A percentile compares a stretch with the other conserved stretches of the same genome.
phyloP scores from a whole-genome alignment of 208 protist species.

The Lotmaria passim region DNA sequence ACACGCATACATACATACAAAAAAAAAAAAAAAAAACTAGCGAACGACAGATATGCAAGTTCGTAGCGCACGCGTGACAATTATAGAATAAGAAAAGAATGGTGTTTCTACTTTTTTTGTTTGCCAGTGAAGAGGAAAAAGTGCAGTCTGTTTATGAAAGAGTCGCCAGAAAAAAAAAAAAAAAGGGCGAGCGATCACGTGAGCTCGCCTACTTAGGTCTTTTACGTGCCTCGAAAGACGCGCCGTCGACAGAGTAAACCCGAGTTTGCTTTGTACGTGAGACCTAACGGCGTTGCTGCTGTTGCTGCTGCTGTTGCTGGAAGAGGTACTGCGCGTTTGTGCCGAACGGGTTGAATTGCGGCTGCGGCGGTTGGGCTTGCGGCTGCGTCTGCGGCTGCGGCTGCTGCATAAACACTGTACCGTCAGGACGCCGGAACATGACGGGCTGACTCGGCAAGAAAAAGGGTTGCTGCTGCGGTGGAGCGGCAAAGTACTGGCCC shows the following conservation, averaged over 20 bases:
- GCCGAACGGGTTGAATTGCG: constrained; percentile 36
- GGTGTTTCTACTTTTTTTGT: neutral
- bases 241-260: too few relatives aligned
- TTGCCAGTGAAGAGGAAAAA: constrained; percentile 4
- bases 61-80: too few relatives aligned
- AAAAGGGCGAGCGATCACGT: constrained; percentile 8
- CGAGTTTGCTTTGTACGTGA: too few relatives aligned
- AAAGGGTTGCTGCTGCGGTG: constrained; percentile 34
- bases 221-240: too few relatives aligned
- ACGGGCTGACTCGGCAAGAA: constrained; percentile 26
- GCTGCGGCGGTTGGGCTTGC: constrained; percentile 21
- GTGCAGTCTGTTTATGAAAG: neutral
- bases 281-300: constrained; percentile 38
- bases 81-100: neutral
- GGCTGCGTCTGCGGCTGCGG: constrained; percentile 23
- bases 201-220: too few relatives aligned
- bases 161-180: constrained; percentile 8
- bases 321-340: constrained; percentile 60
- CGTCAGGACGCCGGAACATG: constrained; percentile 40
- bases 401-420: constrained; percentile 39
- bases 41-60: too few relatives aligned
- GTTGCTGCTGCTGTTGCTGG: constrained; percentile 54
- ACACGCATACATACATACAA: too few relatives aligned
- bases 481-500: constrained; percentile 33
- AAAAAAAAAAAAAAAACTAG: too few relatives aligned